phyloP scores from a whole-genome alignment of 805 yeast genomes.

The Metschnikowia peoriensis region DNA sequence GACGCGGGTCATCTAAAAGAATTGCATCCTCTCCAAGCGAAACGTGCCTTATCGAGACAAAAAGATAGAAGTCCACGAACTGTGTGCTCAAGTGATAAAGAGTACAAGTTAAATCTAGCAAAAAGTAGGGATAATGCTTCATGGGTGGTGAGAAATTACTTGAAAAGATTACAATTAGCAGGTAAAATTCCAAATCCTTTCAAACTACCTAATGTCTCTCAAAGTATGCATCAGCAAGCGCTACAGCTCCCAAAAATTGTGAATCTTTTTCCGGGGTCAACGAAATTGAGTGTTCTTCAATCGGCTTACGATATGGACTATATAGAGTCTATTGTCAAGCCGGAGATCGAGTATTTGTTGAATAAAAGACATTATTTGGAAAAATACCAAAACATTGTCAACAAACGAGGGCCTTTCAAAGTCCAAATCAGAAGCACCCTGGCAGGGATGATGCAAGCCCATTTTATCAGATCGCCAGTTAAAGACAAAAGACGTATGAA shows the following conservation, averaged over 20 bases:
- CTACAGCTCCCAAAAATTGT: conserved; percentile 12
- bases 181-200: conserved; percentile 33
- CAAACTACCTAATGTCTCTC: conserved; percentile 28
- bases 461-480: conserved; percentile 28
- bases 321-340: conserved; percentile 31
- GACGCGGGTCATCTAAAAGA: conserved; percentile 12
- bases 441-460: conserved; percentile 32
- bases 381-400: conserved; percentile 21
- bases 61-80: neutral
- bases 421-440: conserved; percentile 30
- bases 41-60: conserved; percentile 10
- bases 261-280: conserved; percentile 25
- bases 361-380: conserved; percentile 27
- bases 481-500: conserved; percentile 19
- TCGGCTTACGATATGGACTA: conserved; percentile 33
- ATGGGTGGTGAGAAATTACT: conserved; percentile 26
- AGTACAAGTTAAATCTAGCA: conserved; percentile 14
- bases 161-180: conserved; percentile 27
- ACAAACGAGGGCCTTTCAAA: conserved; percentile 36
- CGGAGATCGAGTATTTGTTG: conserved; percentile 33
- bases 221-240: conserved; percentile 8
- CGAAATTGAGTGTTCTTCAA: conserved; percentile 18
- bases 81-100: conserved; percentile 8
- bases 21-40: conserved; percentile 11
- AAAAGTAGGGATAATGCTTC: conserved; percentile 16